Evolutionary conservation across 176 grass and related monocot genomes (phyloP), one percentile per base, ranked within the genome.

Genomic region (Oryza meridionalis): DNA sequence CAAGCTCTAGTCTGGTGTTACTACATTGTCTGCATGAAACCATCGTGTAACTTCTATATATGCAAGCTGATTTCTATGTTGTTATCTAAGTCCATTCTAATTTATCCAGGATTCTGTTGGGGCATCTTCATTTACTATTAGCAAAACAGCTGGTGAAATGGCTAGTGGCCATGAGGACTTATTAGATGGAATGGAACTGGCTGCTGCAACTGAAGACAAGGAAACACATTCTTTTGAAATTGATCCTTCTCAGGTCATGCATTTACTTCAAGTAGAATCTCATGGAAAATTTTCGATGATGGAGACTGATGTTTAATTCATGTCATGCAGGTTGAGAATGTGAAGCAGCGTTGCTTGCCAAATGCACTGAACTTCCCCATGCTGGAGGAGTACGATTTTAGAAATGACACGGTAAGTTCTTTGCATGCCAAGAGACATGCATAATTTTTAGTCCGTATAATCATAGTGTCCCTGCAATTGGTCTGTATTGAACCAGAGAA

Each of bases 371-470:
- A 96, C 84, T 96, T 89, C 14, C 94, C 94, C 46, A 96, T 96
- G 94, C 84, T 96, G 40, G 94, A 96, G 87, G 94, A 96, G 78
- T 96, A 96, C 81, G 94, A 96, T 91, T 96, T 96, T 81, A 91
- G 94, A 85, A 96, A 96, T 81, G 94, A 96, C 83, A 93, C 89
- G 25, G 94, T 96, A 84, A 92, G 84, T 77, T 81, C 9, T 76
- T 81, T 38, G 16, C 67, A 21, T 80, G 33, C 69, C 64, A 80
- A 61, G 35, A 68, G 29, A 80, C 12, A 80, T n/a, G 6, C 51
- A 70, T 84, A 66, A 46, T 75, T 82, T 24, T 40, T 5, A 8
- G 15, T 27, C 69, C 37, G 0, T 9, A 58, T 19, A 17, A 58
- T 58, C 17, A 44, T 35, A 63, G 45, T 62, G 11, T 64, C 19